Evolutionary conservation across 2,329 filamentous ascomycete genomes (phyloP).

Genomic region (Aureobasidium vineae): DNA sequence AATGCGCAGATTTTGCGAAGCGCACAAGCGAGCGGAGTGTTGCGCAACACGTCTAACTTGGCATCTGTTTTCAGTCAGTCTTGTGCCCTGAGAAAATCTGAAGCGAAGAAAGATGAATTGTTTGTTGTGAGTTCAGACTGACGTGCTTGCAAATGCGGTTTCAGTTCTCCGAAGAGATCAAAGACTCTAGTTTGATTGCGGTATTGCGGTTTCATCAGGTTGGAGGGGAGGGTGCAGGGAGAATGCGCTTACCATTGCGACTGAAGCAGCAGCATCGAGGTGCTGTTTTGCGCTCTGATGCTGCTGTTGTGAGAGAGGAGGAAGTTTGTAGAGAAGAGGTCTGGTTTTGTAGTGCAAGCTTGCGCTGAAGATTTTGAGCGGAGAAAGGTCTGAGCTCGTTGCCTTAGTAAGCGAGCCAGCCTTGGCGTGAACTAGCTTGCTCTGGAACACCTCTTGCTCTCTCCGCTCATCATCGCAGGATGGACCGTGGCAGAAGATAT

Average conservation of each 20-base stretch:
- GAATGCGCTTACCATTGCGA: constrained; percentile 3
- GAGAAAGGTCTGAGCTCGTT: constrained; percentile 14
- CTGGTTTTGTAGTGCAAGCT: constrained; percentile 26
- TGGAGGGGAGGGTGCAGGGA: not conserved
- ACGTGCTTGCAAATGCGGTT: constrained; percentile 76
- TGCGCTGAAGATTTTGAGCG: constrained; percentile 19
- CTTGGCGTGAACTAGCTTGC: not conserved
- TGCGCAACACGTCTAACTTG: constrained; percentile 13
- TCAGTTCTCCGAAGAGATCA: constrained; percentile 76
- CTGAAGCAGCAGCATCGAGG: not conserved
- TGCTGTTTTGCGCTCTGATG: constrained; percentile 7
- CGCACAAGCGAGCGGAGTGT: not conserved
- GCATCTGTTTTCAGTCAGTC: constrained; percentile 14
- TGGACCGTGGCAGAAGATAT: not conserved
- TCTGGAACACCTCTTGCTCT: constrained; percentile 5
- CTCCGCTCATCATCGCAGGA: not conserved
- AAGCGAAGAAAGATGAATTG: not conserved
- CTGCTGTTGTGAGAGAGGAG: constrained; percentile 8
- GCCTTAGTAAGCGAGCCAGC: constrained; percentile 1
- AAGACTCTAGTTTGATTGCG: constrained; percentile 84
- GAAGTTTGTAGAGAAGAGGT: constrained; percentile 4
- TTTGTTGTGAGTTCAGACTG: constrained; percentile 66
- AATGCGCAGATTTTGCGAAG: not conserved
- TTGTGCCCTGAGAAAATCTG: not conserved
- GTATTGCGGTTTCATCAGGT: constrained; percentile 23